Evolutionary conservation across 495 filamentous ascomycete species (phyloP), one percentile per base, ranked within the genome.

Genomic region (Podospora sp.): DNA sequence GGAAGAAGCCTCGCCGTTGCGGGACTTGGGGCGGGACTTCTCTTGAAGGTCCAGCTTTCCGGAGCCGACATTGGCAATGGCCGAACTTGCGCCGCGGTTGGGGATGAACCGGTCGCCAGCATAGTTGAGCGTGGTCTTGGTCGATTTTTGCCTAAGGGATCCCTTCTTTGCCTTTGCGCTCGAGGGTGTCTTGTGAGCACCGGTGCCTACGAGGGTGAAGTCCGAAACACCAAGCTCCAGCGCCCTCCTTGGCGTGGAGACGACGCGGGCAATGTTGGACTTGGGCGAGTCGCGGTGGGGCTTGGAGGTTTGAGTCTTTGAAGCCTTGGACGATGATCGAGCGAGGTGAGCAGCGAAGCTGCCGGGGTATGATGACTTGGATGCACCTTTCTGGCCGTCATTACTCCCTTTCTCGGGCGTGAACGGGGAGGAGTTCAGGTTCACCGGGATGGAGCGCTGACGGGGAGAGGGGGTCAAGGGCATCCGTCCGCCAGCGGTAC

Each of bases 71-170:
- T 90, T 92, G 66, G 89, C 85, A 69, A 97, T 89, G 53, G 91
- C 95, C 52, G 96, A 95, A 81, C 93, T 94, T 57, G 93, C 92
- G 20, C 84, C 83, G 7, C 95, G 88, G 78, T 96, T 97, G 57
- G 95, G 95, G 70, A 99, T 98, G 84, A 97, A 99, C 52, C 95
- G 90, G 74, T 99, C 95, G n/a, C 88, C 93, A 27, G 88, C 88
- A 74, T 96, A 92, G 56, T 87, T 88, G 55, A 95, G 78, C 0
- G 93, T 92, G 1, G 92, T 94, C 86, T 94, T 96, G 77, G 79
- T 80, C 6, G 90, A 78, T 70, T 92, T 88, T 65, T 88, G 76
- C 25, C 91, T 86, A 56, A 87, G 80, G 8, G 87, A 74, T 7
- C 81, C 78, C 76, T 90, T 89, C 70, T 90, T 87, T 6, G 84